Evolutionary conservation across 139 green algal genomes (phyloP).

Genomic region (Microglena sp.): DNA sequence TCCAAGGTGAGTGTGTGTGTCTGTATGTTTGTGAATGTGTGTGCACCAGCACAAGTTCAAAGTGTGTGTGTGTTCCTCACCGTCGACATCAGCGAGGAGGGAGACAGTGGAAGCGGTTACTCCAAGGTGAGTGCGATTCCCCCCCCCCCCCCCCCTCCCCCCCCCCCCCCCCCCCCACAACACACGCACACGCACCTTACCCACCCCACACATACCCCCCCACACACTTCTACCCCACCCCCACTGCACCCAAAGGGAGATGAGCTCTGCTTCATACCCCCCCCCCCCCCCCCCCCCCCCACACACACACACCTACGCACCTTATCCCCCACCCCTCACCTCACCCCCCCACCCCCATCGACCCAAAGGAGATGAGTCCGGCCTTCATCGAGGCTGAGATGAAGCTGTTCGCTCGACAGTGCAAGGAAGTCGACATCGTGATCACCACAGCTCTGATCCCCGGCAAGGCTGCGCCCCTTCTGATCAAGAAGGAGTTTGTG

Average conservation of each 20-base stretch:
- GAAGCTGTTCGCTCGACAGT: constrained; percentile 47
- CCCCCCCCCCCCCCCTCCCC: too few relatives aligned
- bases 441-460: constrained; percentile 78
- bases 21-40: too few relatives aligned
- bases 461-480: constrained; percentile 70
- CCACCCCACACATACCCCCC: too few relatives aligned
- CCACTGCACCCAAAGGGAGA: too few relatives aligned
- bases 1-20: too few relatives aligned
- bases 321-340: not conserved
- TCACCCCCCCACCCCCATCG: too few relatives aligned
- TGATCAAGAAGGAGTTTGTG: constrained; percentile 74
- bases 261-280: too few relatives aligned
- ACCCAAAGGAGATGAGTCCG: constrained; percentile 73
- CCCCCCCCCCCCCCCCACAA: too few relatives aligned
- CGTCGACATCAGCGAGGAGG: constrained; percentile 32
- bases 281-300: too few relatives aligned
- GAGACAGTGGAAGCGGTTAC: constrained; percentile 41
- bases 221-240: too few relatives aligned
- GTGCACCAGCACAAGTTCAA: too few relatives aligned
- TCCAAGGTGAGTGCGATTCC: constrained; percentile 85
- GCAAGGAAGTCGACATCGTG: constrained; percentile 83
- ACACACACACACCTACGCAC: not conserved
- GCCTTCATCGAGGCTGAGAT: constrained; percentile 70
- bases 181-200: too few relatives aligned
- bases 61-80: constrained; percentile 85